These are phyloP conservation scores for Schwanniomyces occidentalis DNA, from an alignment of 805 yeast genomes.

Conservation along the genomic window DNA sequence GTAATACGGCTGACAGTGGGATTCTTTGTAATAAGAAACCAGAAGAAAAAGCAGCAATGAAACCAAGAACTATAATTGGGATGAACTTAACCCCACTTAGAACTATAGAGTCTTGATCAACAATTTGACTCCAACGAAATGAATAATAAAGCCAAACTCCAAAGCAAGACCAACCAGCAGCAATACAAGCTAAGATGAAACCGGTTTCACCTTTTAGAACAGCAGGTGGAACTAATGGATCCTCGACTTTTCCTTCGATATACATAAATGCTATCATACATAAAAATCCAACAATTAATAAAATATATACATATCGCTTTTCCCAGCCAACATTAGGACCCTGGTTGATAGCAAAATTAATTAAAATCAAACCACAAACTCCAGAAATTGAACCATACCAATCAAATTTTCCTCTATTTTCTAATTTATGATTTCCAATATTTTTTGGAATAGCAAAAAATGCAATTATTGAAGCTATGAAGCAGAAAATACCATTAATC, in stretches of 20 bases:
- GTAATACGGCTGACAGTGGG: conserved; percentile 51
- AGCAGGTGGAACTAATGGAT: conserved; percentile 57
- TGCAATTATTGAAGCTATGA: conserved; percentile 15
- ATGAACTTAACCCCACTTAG: conserved; percentile 27
- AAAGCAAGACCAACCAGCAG: conserved; percentile 76
- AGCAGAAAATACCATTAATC: conserved; percentile 23
- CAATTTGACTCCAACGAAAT: conserved; percentile 46
- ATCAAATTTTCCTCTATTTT: conserved; percentile 21
- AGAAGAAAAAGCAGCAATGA: conserved; percentile 52
- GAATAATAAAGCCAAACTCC: conserved; percentile 68
- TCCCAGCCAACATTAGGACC: conserved; percentile 77
- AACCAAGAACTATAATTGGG: conserved; percentile 47
- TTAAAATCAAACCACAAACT: conserved; percentile 57
- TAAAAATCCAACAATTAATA: conserved; percentile 55
- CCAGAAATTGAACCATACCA: conserved; percentile 48
- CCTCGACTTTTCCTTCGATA: conserved; percentile 44
- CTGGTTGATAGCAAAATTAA: conserved; percentile 75
- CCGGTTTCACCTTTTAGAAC: conserved; percentile 47
- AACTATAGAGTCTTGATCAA: conserved; percentile 41
- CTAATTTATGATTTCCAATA: conserved; percentile 17
- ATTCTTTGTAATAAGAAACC: conserved; percentile 46
- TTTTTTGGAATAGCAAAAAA: conserved; percentile 27
- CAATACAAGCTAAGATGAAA: conserved; percentile 51
- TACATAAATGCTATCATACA: conserved; percentile 43
- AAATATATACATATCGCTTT: conserved; percentile 54